These are phyloP conservation scores for Boletus pseudo-olivaceus DNA, from an alignment of 768 basidiomycete genomes.

Conservation along the genomic window DNA sequence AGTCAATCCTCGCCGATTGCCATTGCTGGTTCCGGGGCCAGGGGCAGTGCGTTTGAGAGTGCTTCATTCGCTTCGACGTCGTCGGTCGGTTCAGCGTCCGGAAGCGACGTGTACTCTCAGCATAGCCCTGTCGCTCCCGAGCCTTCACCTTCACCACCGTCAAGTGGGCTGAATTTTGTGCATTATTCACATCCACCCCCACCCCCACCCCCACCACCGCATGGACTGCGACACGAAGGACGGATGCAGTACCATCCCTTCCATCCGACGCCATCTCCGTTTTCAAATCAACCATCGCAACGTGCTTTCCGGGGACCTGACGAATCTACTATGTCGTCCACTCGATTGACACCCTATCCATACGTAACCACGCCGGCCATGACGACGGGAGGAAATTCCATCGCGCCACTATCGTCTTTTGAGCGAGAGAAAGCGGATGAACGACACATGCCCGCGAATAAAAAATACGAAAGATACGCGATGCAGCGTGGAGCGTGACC, in stretches of 20 bases:
- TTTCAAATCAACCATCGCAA: slow-evolving; percentile 27
- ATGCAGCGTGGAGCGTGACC: slow-evolving; percentile 20
- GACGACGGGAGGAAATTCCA: slow-evolving; percentile 28
- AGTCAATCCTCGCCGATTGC: slow-evolving; percentile 35
- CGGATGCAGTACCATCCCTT: slow-evolving; percentile 30
- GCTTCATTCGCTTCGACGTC: slow-evolving; percentile 46
- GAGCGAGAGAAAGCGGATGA: slow-evolving; percentile 57
- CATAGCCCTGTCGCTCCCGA: slow-evolving; percentile 39
- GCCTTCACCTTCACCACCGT: slow-evolving; percentile 69
- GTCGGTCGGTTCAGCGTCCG: slow-evolving; percentile 53
- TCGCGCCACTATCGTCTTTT: slow-evolving; percentile 40
- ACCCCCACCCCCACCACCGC: slow-evolving; percentile 34
- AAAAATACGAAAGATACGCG: slow-evolving; percentile 29
- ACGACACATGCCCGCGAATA: slow-evolving; percentile 43
- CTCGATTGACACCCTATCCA: slow-evolving; percentile 32
- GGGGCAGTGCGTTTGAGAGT: slow-evolving; percentile 46
- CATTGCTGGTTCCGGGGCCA: slow-evolving; percentile 45
- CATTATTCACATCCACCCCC: slow-evolving; percentile 47
- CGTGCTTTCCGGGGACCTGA: slow-evolving; percentile 36
- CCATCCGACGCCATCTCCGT: slow-evolving; percentile 45
- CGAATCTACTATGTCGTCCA: slow-evolving; percentile 36
- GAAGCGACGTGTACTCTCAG: slow-evolving; percentile 53
- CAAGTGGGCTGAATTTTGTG: slow-evolving; percentile 50
- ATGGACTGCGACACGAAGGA: slow-evolving; percentile 29
- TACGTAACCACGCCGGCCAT: slow-evolving; percentile 40